phyloP scores from a whole-genome alignment of 306 rosid species.

The Quercus bicolor region DNA sequence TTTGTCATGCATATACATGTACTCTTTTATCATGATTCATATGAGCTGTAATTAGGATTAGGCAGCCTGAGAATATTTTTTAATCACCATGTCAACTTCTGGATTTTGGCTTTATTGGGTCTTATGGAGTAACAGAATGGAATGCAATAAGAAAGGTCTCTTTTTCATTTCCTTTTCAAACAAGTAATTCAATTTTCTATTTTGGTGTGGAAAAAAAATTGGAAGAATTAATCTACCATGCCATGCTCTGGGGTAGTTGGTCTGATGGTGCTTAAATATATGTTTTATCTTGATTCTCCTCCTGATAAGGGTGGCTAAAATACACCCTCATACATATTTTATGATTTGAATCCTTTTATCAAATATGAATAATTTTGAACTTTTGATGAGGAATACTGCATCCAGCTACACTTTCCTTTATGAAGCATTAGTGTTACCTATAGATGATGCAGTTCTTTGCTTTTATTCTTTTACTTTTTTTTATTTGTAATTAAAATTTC shows the following conservation, averaged over 20 bases:
- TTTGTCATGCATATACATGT: background rate
- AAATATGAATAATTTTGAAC: background rate
- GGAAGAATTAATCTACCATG: background rate
- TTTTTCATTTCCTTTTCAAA: background rate
- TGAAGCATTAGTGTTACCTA: background rate
- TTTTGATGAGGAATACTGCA: background rate
- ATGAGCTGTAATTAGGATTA: background rate
- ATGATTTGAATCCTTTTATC: background rate
- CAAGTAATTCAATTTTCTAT: background rate
- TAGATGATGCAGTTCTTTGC: background rate
- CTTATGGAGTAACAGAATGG: background rate
- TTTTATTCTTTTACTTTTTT: background rate
- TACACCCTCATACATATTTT: background rate
- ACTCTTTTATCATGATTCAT: background rate
- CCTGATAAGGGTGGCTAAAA: background rate
- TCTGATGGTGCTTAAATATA: background rate
- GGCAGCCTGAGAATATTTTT: background rate
- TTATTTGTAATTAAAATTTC: background rate
- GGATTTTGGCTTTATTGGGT: background rate
- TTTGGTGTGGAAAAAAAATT: background rate
- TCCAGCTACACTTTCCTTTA: background rate
- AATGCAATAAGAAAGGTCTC: background rate
- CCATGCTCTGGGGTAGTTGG: background rate
- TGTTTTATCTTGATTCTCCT: background rate
- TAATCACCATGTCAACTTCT: background rate